Evolutionary conservation across 106 monocot genomes (phyloP), one percentile per base, ranked within the genome.

Genomic region (Dendrobium huoshanense): DNA sequence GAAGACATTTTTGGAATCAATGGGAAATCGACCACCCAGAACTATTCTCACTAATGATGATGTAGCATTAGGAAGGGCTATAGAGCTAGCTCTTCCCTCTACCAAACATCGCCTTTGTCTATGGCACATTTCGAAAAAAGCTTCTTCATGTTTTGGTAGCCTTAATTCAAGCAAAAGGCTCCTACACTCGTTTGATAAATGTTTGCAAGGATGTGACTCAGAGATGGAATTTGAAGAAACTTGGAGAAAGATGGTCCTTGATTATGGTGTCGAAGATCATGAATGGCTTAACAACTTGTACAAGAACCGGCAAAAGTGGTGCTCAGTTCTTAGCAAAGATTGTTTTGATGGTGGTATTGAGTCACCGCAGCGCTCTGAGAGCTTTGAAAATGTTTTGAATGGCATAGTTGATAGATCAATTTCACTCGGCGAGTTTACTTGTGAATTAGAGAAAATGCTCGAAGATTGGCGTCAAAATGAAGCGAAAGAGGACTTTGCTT

Each of bases 251-350:
- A 79, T 84, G 84, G 58, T 84, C 7, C 9, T 24, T 16, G 72
- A 76, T 51, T 80, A 55, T 17, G 79, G 80, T 24, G 20, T 85
- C 8, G 64, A 80, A 51, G 67, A 80, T 40, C 75, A 80, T 42
- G 58, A 61, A 61, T 85, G 84, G 84, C 75, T 85, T 45, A 80
- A 85, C 9, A 80, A 77, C 29, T 41, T 85, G n/a, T 81, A 85
- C n/a, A 80, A 77, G 59, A 64, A 77, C 48, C 55, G 77, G 24
- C 22, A n/a, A 2, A 81, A 85, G 64, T 85, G 85, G 85, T 80
- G 80, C 54, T 44, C 33, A 7, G 80, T 77, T 64, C n/a, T 85
- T 47, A 81, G 80, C 65, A 75, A 80, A 65, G 29, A 61, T 67
- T 67, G 67, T 48, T 85, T 80, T 70, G 76, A 80, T 51, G 80